These are phyloP conservation scores for Kwoniella mangroviensis DNA, from an alignment of 768 basidiomycete genomes.

Conservation along the genomic window DNA sequence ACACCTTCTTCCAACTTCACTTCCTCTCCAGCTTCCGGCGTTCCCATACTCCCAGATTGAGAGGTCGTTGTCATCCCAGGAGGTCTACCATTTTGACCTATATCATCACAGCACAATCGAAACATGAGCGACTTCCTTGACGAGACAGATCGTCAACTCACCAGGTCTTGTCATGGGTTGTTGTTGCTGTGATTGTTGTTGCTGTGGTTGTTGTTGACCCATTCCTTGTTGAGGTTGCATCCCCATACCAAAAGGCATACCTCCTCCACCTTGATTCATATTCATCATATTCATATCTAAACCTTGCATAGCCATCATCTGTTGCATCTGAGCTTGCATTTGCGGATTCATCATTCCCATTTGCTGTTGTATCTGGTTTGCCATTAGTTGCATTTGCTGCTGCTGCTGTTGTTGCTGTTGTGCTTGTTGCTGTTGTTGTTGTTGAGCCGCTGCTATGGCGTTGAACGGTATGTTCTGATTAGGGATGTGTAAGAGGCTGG, in stretches of 20 bases:
- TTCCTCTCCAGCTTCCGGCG: constrained; percentile 23
- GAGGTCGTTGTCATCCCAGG: constrained; percentile 13
- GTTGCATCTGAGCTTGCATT: constrained; percentile 66
- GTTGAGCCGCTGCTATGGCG: constrained; percentile 6
- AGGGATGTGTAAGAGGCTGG: constrained; percentile 25
- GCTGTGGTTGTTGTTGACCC: constrained; percentile 1
- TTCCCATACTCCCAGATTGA: not conserved
- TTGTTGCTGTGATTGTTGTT: not conserved
- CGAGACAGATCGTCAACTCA: not conserved
- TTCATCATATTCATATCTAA: constrained; percentile 65
- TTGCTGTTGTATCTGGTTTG: constrained; percentile 64
- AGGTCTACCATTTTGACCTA: constrained; percentile 16
- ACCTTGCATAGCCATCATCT: constrained; percentile 65
- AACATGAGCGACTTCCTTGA: not conserved
- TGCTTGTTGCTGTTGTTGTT: constrained; percentile 2
- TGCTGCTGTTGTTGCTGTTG: constrained; percentile 24
- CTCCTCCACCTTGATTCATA: constrained; percentile 53
- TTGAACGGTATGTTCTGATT: constrained; percentile 17
- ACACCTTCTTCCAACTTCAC: constrained; percentile 45
- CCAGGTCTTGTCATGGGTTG: not conserved
- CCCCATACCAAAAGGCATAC: constrained; percentile 2
- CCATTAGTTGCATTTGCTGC: constrained; percentile 48
- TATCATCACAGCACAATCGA: not conserved
- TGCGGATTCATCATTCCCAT: constrained; percentile 65
- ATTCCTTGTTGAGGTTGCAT: constrained; percentile 23